Evolutionary conservation across 2,329 filamentous ascomycete species (phyloP), one percentile per base, ranked within the genome.

Genomic region (Plectosphaerella plurivora): DNA sequence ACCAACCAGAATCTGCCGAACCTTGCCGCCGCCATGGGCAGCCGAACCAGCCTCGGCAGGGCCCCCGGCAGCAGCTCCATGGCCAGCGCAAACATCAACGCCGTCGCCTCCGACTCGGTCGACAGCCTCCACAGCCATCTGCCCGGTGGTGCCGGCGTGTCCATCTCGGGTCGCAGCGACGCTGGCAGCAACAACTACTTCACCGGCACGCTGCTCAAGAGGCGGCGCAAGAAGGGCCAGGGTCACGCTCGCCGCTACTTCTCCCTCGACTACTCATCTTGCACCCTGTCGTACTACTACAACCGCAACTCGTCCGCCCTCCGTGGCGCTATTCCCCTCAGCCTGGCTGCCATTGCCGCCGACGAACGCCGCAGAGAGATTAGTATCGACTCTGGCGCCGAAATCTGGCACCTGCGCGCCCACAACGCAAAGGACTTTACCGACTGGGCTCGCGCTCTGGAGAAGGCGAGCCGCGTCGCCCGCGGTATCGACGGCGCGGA

Each of bases 211-310:
- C 73, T 99, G 56, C 85, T 91, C 58, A 99, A 99, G 78, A 86
- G 94, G 62, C 83, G 92, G 59, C 84, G 94, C 54, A 97, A 97
- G 80, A 87, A 89, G 73, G 91, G 92, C 45, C 94, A 97, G 69
- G 93, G 93, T 44, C 95, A 91, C 69, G 94, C 94, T 6, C 83
- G 90, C 52, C 84, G 94, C 37, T 99, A 94, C 77, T 99, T 99
- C 72, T 97, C 93, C 1, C 78, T 99, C 51, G 94, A 99, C 68
- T 97, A 92, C 66, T 91, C 88, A 4, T 92, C 93, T 1, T 96
- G 89, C 56, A 97, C 94, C 0, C 75, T 99, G 33, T 97, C 94
- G 1, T 99, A 99, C 73, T 99, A 97, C 67, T 89, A 95, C 65
- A 94, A 93, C 67, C 87, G 91, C 45, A 93, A 95, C 65, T 96